Conservation (phyloP, 2,329 filamentous ascomycete species). For the Amauroascus verrucosus region DNA sequence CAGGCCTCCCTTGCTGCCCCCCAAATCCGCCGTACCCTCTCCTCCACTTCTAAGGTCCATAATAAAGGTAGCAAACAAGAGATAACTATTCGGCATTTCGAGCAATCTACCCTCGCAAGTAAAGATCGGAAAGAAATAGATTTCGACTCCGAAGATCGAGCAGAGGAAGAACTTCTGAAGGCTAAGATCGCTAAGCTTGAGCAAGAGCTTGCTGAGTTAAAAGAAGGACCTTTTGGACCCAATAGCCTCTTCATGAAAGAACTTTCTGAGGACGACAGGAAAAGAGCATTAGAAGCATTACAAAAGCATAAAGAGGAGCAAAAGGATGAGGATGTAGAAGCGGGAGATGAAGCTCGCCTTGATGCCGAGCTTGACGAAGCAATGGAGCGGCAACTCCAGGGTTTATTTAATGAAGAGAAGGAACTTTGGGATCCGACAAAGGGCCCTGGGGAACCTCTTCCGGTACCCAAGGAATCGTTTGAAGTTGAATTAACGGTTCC, state of each 20-base stretch:
- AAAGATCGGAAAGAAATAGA: slow-evolving; percentile 30
- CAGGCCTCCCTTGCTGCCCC: slow-evolving; percentile 15
- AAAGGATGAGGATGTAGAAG: slow-evolving; percentile 12
- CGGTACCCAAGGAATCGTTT: slow-evolving; percentile 19
- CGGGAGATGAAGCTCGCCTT: slow-evolving; percentile 7
- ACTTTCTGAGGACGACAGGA: slow-evolving; percentile 34
- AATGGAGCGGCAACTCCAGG: slow-evolving; percentile 22
- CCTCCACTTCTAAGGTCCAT: slow-evolving; percentile 23
- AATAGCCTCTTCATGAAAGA: slow-evolving; percentile 36
- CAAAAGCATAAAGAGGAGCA: slow-evolving; percentile 33
- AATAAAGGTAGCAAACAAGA: slow-evolving; percentile 27
- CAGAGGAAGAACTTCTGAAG: slow-evolving; percentile 30
- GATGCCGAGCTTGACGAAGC: slow-evolving; percentile 7
- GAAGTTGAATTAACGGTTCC: slow-evolving; percentile 28
- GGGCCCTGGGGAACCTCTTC: slow-evolving; percentile 17
- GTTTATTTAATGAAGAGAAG: slow-evolving; percentile 27
- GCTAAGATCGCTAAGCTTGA: slow-evolving; percentile 32
- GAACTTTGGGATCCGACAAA: slow-evolving; percentile 28
- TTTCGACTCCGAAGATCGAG: slow-evolving; percentile 31
- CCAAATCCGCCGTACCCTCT: slow-evolving; percentile 24
- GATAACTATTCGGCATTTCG: slow-evolving; percentile 36
- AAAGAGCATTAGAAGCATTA: slow-evolving; percentile 35
- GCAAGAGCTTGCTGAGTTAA: slow-evolving; percentile 31
- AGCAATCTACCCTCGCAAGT: slow-evolving; percentile 31
- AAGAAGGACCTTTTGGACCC: slow-evolving; percentile 35